Conservation (phyloP, 2,329 filamentous ascomycete genomes). For the Venturia pyrina region DNA sequence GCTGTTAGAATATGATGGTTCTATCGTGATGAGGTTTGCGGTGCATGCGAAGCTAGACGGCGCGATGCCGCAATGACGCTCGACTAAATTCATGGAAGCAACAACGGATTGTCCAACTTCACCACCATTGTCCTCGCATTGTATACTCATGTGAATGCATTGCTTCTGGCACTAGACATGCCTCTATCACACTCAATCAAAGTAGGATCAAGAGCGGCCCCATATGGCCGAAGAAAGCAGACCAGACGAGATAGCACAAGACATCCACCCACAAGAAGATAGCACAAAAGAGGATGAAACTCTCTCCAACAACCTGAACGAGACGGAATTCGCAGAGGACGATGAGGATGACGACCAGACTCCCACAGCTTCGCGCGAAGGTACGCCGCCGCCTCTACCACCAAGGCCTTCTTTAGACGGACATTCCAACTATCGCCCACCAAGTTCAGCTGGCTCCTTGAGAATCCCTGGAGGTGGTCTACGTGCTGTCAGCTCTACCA, state of each 20-base stretch:
- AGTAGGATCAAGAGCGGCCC: slow-evolving; percentile 1
- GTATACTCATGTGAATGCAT: neutral
- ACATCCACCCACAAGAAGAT: neutral
- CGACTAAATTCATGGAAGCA: neutral
- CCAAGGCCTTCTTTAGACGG: slow-evolving; percentile 23
- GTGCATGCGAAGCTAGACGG: no score
- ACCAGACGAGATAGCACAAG: neutral
- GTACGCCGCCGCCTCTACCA: slow-evolving; percentile 27
- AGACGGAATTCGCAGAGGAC: neutral
- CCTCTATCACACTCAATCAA: neutral
- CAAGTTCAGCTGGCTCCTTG: slow-evolving; percentile 6
- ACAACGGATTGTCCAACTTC: neutral
- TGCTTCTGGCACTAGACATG: slow-evolving; percentile 1
- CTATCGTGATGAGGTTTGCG: no score
- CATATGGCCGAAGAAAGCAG: slow-evolving; percentile 8
- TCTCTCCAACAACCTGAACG: no score
- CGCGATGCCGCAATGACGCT: neutral
- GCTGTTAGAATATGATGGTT: no score
- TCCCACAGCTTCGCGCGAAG: slow-evolving; percentile 19
- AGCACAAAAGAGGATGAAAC: neutral
- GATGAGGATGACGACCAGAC: neutral
- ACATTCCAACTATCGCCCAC: slow-evolving; percentile 20
- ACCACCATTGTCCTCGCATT: neutral
- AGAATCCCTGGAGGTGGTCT: neutral
- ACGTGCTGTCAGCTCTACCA: slow-evolving; percentile 35